Evolutionary conservation across 2,329 filamentous ascomycete genomes (phyloP).

Genomic region (Penicillium sp.): DNA sequence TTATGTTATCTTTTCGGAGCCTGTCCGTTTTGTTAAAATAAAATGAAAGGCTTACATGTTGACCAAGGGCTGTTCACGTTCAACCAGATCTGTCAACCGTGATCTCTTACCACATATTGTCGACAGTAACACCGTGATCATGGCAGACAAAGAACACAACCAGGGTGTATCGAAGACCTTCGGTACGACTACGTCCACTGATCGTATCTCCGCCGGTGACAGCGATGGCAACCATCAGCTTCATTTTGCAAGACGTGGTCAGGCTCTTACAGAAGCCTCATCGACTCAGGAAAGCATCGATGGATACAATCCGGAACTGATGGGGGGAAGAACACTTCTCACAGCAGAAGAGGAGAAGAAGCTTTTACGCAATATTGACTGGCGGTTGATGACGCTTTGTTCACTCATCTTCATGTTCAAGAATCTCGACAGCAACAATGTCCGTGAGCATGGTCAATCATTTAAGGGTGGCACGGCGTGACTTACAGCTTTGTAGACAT

Average conservation of each 20-base stretch:
- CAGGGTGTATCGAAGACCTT: not conserved
- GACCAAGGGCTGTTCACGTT: not conserved
- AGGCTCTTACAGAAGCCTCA: conserved; percentile 11
- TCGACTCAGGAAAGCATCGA: conserved; percentile 16
- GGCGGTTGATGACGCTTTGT: conserved; percentile 44
- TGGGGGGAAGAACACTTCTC: conserved; percentile 32
- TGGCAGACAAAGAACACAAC: conserved; percentile 1
- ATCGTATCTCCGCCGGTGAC: not conserved
- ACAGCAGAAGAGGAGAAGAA: conserved; percentile 47
- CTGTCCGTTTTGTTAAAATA: no score
- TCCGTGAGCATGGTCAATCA: conserved; percentile 13
- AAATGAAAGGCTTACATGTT: no score
- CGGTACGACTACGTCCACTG: conserved; percentile 4
- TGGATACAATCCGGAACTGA: conserved; percentile 33
- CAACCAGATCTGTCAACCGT: not conserved
- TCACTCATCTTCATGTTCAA: conserved; percentile 33
- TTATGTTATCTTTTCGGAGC: not conserved
- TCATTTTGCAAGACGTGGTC: conserved; percentile 22
- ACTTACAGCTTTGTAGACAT: conserved; percentile 14
- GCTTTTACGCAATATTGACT: conserved; percentile 45
- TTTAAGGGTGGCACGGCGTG: not conserved
- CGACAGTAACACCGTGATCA: not conserved
- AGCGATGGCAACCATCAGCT: conserved; percentile 7
- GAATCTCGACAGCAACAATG: conserved; percentile 33
- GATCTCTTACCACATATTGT: not conserved